phyloP scores from a whole-genome alignment of 768 basidiomycete genomes.

The Lepiota venenata region DNA sequence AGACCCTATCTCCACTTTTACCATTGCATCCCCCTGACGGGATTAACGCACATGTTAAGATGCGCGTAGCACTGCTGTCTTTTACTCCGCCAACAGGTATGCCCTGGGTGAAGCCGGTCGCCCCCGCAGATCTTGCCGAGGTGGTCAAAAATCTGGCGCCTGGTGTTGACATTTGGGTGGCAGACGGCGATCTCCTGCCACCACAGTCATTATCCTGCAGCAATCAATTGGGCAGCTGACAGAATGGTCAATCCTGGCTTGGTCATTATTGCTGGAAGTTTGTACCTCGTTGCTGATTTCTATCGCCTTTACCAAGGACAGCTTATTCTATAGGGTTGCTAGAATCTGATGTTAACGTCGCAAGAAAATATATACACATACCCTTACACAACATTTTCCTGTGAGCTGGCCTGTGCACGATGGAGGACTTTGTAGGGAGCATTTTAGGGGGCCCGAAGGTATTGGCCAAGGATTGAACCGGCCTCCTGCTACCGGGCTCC shows the following conservation, averaged over 20 bases:
- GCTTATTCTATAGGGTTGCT: no score
- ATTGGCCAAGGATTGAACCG: no score
- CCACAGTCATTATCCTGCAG: conserved; percentile 27
- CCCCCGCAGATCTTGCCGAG: conserved; percentile 44
- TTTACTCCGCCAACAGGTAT: conserved; percentile 86
- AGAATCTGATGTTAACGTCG: no score
- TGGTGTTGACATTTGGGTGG: conserved; percentile 8
- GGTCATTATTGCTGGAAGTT: conserved; percentile 81
- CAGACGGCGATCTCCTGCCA: conserved; percentile 14
- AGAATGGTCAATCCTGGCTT: conserved; percentile 34
- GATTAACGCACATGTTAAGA: conserved; percentile 21
- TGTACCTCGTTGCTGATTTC: conserved; percentile 93
- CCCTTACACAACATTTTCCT: no score
- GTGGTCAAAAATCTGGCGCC: conserved; percentile 42
- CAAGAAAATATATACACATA: neutral
- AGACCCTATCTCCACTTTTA: conserved; percentile 71
- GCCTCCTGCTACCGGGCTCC: no score
- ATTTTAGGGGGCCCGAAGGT: no score
- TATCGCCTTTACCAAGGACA: conserved; percentile 43
- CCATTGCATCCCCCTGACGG: conserved; percentile 21
- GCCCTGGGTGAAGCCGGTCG: conserved; percentile 85
- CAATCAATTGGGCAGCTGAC: conserved; percentile 35
- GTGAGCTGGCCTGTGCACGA: no score
- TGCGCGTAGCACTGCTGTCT: conserved; percentile 49
- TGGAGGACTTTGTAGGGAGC: no score